Evolutionary conservation across 768 basidiomycete species (phyloP).

Genomic region (Termitomyces sp.): DNA sequence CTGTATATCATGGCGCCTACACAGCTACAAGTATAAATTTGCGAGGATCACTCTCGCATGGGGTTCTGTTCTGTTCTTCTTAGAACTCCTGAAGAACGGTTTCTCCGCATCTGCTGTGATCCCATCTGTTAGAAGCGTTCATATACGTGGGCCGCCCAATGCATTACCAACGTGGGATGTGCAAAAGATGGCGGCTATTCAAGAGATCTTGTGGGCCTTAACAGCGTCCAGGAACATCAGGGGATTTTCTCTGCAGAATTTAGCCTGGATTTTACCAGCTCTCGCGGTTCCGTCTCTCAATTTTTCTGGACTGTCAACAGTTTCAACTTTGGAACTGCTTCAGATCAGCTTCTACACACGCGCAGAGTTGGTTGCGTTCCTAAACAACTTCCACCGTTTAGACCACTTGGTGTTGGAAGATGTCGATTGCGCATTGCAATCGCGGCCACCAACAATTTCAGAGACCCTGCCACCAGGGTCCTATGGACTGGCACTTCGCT

Average conservation of each 20-base stretch:
- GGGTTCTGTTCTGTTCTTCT: slow-evolving; percentile 16
- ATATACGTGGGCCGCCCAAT: slow-evolving; percentile 7
- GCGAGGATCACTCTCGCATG: slow-evolving; percentile 14
- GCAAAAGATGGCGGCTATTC: slow-evolving; percentile 2
- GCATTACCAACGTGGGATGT: slow-evolving; percentile 9
- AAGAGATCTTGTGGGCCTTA: background rate
- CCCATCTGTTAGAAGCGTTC: slow-evolving; percentile 16
- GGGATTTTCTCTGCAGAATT: slow-evolving; percentile 2
- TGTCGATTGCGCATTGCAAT: background rate
- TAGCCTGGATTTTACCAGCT: background rate
- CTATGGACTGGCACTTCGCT: slow-evolving; percentile 9
- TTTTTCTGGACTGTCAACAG: background rate
- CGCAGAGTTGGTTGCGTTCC: slow-evolving; percentile 8
- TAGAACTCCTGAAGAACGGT: slow-evolving; percentile 14
- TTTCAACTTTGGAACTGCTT: slow-evolving; percentile 10
- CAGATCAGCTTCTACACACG: slow-evolving; percentile 1
- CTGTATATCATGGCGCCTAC: slow-evolving; percentile 22
- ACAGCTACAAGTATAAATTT: slow-evolving; percentile 21
- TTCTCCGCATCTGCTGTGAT: slow-evolving; percentile 21
- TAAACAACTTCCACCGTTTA: slow-evolving; percentile 7
- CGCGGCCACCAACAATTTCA: background rate
- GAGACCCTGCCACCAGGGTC: slow-evolving; percentile 3
- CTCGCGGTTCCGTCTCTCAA: background rate
- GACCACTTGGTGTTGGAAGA: slow-evolving; percentile 11
- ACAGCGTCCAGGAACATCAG: background rate